Evolutionary conservation across 1,139 yeast species (phyloP), one percentile per base, ranked within the genome.

Genomic region (Meyerozyma sp.): DNA sequence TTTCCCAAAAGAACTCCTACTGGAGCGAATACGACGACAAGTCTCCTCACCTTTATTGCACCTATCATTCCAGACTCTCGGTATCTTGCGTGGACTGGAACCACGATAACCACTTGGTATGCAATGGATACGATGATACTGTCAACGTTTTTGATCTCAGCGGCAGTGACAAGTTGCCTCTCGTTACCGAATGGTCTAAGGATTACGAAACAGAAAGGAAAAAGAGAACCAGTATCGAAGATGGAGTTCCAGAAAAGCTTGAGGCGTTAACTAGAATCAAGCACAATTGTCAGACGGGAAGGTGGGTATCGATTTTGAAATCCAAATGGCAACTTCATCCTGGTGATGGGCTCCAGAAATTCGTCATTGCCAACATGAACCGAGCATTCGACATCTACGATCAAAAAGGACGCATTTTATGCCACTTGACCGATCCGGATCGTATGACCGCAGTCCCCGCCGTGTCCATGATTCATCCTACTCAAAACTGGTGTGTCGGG

Each of bases 271-370:
- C 78, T 26, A 79, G 79, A 9, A 72, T 93, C 42, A 79, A 77
- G 48, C 98, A 93, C 61, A 91, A 91, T 56, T 93, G 98, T 65
- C 96, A 91, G 61, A 85, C 96, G 0, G 98, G 98, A 0, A 70
- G 96, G 49, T 93, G 98, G 98, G 96, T 93, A 1, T 84, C 96
- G 1, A 91, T 93, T 42, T 68, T 93, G 44, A 89, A 90, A 55
- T 81, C 96, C 0, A 76, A 81, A 55, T 93, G 97, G 94, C 96
- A 88, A 47, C 54, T 60, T 2, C 59, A 68, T 14, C 95, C 95
- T 0, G 67, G 62, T 27, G 96, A 88, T 53, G 82, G 84, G 2
- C 71, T 79, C 28, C 87, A 89, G 50, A 90, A 91, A 53, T 89
- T 91, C 61, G 87, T 84, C 20, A 90, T 93, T 56, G 98, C 89